Conservation (phyloP, 805 yeast genomes). For the Candida ovalis region DNA sequence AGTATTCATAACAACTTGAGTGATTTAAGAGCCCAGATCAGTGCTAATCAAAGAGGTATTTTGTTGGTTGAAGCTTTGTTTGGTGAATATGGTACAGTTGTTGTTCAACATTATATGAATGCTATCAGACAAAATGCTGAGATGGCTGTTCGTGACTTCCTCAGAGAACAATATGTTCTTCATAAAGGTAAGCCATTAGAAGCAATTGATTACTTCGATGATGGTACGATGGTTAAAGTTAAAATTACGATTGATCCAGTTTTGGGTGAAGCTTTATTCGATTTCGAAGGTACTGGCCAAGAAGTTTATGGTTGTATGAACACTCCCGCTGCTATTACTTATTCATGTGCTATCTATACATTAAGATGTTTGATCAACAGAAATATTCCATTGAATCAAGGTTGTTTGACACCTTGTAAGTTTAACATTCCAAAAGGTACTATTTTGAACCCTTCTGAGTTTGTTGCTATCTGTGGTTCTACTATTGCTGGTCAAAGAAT, state of each 20-base stretch:
- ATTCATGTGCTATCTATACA: conserved; percentile 51
- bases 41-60: conserved; percentile 48
- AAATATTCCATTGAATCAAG: conserved; percentile 54
- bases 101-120: conserved; percentile 42
- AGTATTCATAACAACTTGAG: conserved; percentile 48
- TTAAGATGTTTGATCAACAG: conserved; percentile 46
- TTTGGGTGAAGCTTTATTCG: conserved; percentile 42
- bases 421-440: conserved; percentile 32
- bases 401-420: conserved; percentile 44
- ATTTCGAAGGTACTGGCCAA: conserved; percentile 48
- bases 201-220: conserved; percentile 49
- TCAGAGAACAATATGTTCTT: conserved; percentile 38
- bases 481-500: conserved; percentile 56
- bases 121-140: conserved; percentile 42
- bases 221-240: conserved; percentile 48
- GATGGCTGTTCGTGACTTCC: conserved; percentile 34
- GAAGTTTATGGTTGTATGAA: conserved; percentile 51
- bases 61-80: conserved; percentile 37
- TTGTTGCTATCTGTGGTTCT: conserved; percentile 50
- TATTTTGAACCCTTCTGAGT: conserved; percentile 38
- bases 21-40: conserved; percentile 42
- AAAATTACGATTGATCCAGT: conserved; percentile 38
- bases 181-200: conserved; percentile 30
- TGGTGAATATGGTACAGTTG: conserved; percentile 36
- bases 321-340: conserved; percentile 51